Evolutionary conservation across 1,284 basidiomycete species (phyloP), one percentile per base, ranked within the genome.

Genomic region (Erythrobasidium hasegawianum): DNA sequence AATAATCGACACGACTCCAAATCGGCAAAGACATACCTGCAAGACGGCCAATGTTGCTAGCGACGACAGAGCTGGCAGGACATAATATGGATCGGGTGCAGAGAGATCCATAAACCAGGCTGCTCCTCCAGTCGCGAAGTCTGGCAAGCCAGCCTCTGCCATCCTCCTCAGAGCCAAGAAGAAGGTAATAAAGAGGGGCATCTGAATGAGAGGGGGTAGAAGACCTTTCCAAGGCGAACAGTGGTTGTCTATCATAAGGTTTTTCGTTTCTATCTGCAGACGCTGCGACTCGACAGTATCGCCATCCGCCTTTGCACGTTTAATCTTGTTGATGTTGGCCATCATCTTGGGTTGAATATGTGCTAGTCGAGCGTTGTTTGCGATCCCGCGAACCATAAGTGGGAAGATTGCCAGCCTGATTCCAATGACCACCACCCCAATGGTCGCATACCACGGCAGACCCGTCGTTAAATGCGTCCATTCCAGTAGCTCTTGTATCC

Each of bases 141-240:
- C 87, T 50, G 83, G 81, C 29, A 95, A 75, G 0, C 88, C 89
- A 24, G 86, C 77, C 55, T 81, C 80, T 66, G 87, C 87, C 79
- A 97, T 82, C 41, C 80, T 80, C 75, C 85, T 84, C 55, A 97
- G 77, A 14, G 85, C 91, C 71, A 93, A 87, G 82, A 97, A 98
- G 80, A 92, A 81, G 27, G 87, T 85, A 55, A 97, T 79, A 70
- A 90, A 88, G 54, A 93, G 80, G 0, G 90, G 86, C 47, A 92
- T 78, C 76, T 96, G 91, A 1, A 86, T 72, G 61, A 90, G 75
- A 7, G 87, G 85, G 56, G 84, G 80, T 10, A 85, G 72, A 26
- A 89, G 72, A 69, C 85, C 81, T 45, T 81, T 80, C 53, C 81
- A 72, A 43, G 89, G 81, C 70, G 82, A 85, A 59, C 90, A 85